Evolutionary conservation across 345 rosid species (phyloP), one percentile per base, ranked within the genome.

Genomic region (Iberis pinnata): DNA sequence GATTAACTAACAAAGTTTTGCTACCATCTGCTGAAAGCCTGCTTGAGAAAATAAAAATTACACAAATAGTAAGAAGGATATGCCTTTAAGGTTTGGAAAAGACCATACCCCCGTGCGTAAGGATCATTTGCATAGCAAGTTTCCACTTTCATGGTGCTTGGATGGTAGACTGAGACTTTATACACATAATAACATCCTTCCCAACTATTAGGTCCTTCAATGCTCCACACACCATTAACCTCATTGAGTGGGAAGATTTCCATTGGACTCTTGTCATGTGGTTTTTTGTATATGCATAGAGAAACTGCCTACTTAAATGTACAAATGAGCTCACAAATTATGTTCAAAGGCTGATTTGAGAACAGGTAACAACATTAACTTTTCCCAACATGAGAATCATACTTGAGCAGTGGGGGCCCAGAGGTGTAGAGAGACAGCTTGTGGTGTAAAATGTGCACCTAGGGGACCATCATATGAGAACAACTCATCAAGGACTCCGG

Each of bases 351-450:
- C 10, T 32, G 12, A 24, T 18, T 1, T 6, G 22, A 18, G 26
- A 3, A 47, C 48, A 20, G 31, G 22, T n/a, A 42, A 16, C 19
- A 31, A 4, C 29, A 39, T 16, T 7, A 53, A 46, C 20, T 0
- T n/a, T 44, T 20, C 38, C 42, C 18, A 60, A 44, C 22, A 32
- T 37, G 43, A 52, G 19, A 18, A 46, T 66, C 60, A 53, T 75
- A 84, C 96, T 70, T 83, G 96, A 61, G 98, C 88, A 61, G 96
- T 87, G 8, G 95, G 95, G 38, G 96, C 93, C 95, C 95, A 87
- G 8, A 81, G 89, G 75, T 79, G 61, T 49, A 90, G 81, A 19
- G 78, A 76, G 22, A 84, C 75, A 39, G 61, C 68, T 67, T 80
- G 75, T 46, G 57, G 56, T 35, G 76, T 75, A 70, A 72, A 87